phyloP scores from a whole-genome alignment of 805 yeast genomes.

The Metschnikowia kunwiensis region DNA sequence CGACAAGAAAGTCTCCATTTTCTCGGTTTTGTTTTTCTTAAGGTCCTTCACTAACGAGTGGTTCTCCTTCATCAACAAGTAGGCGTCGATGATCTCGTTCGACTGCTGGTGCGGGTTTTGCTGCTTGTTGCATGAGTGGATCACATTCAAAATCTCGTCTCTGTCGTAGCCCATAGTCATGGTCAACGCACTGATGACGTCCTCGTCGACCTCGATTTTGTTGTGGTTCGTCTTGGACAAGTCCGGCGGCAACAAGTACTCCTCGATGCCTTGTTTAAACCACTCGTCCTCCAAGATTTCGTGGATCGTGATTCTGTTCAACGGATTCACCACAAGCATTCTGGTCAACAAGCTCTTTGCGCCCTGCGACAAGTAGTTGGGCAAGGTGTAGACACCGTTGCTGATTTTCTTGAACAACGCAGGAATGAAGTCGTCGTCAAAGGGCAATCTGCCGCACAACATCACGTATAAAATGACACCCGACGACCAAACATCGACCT shows the following conservation, averaged over 20 bases:
- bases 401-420: conserved; percentile 88
- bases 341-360: conserved; percentile 78
- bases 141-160: conserved; percentile 76
- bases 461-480: conserved; percentile 94
- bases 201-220: conserved; percentile 62
- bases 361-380: conserved; percentile 80
- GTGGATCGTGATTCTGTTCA: conserved; percentile 87
- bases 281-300: conserved; percentile 93
- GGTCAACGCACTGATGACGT: conserved; percentile 68
- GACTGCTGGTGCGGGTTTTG: conserved; percentile 32
- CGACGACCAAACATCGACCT: conserved; percentile 97
- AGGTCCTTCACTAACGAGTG: conserved; percentile 64
- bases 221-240: conserved; percentile 33
- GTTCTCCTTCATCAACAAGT: conserved; percentile 77
- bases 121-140: conserved; percentile 47
- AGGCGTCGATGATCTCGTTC: conserved; percentile 84
- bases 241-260: conserved; percentile 67
- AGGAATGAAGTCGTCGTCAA: conserved; percentile 95
- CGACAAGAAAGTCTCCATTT: conserved; percentile 56
- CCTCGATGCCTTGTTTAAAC: conserved; percentile 81
- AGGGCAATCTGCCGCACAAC: conserved; percentile 94
- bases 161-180: conserved; percentile 86
- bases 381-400: conserved; percentile 88
- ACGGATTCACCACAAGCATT: conserved; percentile 93
- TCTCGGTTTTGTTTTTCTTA: conserved; percentile 49